Evolutionary conservation across 2,329 filamentous ascomycete genomes (phyloP).

Genomic region (Emmonsiellopsis sp.): DNA sequence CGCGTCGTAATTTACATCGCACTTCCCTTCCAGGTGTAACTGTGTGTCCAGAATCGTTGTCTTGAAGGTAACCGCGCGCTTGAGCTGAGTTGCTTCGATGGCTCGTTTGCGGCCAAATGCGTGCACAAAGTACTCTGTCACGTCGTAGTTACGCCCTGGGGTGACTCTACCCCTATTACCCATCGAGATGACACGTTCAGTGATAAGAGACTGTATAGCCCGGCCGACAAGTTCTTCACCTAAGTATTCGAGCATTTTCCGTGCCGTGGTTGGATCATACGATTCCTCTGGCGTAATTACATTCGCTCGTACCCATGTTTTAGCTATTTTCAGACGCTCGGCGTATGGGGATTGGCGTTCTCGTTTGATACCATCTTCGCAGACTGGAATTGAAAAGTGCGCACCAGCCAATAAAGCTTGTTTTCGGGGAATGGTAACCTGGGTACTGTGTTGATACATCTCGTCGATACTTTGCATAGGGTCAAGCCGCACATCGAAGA

Average conservation of each 20-base stretch:
- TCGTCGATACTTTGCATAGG: constrained; percentile 23
- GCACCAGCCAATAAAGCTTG: constrained; percentile 24
- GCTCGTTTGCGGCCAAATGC: constrained; percentile 31
- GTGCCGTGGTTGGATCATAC: constrained; percentile 31
- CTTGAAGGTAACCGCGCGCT: constrained; percentile 34
- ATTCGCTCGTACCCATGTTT: constrained; percentile 41
- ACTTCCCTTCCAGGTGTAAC: constrained; percentile 23
- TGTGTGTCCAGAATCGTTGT: constrained; percentile 29
- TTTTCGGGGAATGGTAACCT: constrained; percentile 25
- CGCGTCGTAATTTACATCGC: constrained; percentile 25
- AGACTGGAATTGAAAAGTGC: constrained; percentile 25
- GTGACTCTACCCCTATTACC: constrained; percentile 29
- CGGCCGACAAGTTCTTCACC: constrained; percentile 26
- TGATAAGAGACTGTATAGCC: constrained; percentile 32
- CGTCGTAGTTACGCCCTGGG: constrained; percentile 35
- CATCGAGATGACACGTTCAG: constrained; percentile 30
- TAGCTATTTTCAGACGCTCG: constrained; percentile 27
- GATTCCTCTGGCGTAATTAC: constrained; percentile 33
- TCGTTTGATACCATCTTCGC: constrained; percentile 2
- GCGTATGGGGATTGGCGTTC: constrained; percentile 9
- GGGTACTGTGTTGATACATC: constrained; percentile 23
- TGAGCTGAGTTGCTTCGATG: constrained; percentile 31
- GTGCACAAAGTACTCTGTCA: constrained; percentile 33
- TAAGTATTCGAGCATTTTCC: constrained; percentile 22
- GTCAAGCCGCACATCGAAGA: constrained; percentile 33